A percentile compares a stretch with the other conserved stretches of the same genome.
Evolutionary conservation across 345 rosid species (phyloP).

Genomic region (Linum trigynum): DNA sequence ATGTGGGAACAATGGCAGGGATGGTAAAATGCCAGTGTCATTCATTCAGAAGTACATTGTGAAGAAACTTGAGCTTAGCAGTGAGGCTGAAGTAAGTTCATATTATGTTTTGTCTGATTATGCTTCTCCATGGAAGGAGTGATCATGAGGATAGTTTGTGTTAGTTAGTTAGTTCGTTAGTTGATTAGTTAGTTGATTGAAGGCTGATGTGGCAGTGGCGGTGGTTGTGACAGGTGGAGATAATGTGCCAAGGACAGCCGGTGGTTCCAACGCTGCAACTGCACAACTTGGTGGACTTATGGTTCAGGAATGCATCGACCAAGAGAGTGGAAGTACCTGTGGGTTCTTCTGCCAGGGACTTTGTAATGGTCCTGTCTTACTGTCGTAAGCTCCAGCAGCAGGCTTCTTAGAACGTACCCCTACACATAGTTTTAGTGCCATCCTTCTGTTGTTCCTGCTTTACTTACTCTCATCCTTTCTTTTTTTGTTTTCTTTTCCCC

Average conservation of each 20-base stretch:
- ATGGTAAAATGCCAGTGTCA: conserved; percentile 62
- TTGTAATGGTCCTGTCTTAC: conserved; percentile 64
- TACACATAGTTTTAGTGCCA: too few species aligned
- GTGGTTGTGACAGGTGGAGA: conserved; percentile 44
- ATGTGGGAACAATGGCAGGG: conserved; percentile 35
- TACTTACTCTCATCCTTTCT: too few species aligned
- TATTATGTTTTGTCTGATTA: not conserved
- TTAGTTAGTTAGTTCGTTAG: not conserved
- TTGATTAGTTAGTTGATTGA: not conserved
- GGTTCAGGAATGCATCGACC: conserved; percentile 48
- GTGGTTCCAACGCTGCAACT: conserved; percentile 51
- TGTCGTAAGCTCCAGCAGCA: conserved; percentile 36
- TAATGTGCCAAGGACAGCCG: conserved; percentile 66
- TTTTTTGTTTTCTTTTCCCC: too few species aligned
- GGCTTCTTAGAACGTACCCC: not conserved
- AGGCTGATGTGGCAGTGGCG: not conserved
- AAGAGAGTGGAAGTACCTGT: conserved; percentile 37
- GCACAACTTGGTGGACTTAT: conserved; percentile 50
- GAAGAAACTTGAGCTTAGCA: conserved; percentile 57
- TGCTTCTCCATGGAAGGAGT: not conserved
- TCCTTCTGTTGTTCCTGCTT: too few species aligned
- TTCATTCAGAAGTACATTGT: conserved; percentile 73
- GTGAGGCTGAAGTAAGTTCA: conserved; percentile 61
- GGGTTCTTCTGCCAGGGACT: conserved; percentile 80
- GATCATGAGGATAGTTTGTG: not conserved